These are phyloP conservation scores for Rhodotorula mucilaginosa DNA, from an alignment of 1,284 basidiomycete genomes.

Conservation along the genomic window DNA sequence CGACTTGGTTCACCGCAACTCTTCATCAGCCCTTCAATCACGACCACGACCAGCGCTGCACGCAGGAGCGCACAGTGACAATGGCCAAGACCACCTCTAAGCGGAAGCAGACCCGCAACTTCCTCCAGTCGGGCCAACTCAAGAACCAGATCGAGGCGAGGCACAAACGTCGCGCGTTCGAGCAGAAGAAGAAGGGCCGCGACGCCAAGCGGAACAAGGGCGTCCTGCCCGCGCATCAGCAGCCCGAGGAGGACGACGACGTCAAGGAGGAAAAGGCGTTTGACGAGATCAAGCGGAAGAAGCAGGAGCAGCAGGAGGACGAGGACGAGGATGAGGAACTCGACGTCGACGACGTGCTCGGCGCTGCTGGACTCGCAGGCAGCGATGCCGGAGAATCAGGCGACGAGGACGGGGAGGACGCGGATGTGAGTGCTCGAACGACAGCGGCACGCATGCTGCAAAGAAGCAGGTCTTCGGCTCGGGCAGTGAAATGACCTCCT, in stretches of 20 bases:
- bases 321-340: constrained; percentile 53
- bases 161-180: constrained; percentile 65
- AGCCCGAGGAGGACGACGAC: constrained; percentile 39
- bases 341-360: constrained; percentile 73
- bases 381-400: constrained; percentile 37
- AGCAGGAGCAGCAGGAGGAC: constrained; percentile 44
- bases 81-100: constrained; percentile 54
- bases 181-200: constrained; percentile 53
- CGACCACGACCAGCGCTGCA: not conserved
- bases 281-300: constrained; percentile 52
- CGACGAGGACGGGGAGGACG: constrained; percentile 49
- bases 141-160: constrained; percentile 69
- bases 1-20: too few relatives aligned
- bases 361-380: constrained; percentile 66
- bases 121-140: constrained; percentile 78
- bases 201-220: constrained; percentile 36
- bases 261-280: constrained; percentile 39
- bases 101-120: constrained; percentile 77
- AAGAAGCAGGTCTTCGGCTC: too few relatives aligned
- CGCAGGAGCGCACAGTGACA: not conserved
- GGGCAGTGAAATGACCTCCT: not conserved
- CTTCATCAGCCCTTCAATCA: too few relatives aligned
- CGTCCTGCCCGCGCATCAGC: constrained; percentile 21
- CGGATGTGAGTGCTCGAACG: constrained; percentile 28
- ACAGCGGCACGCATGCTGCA: constrained; percentile 25